Evolutionary conservation across 768 basidiomycete genomes (phyloP).

Genomic region (Podaxis sp.): DNA sequence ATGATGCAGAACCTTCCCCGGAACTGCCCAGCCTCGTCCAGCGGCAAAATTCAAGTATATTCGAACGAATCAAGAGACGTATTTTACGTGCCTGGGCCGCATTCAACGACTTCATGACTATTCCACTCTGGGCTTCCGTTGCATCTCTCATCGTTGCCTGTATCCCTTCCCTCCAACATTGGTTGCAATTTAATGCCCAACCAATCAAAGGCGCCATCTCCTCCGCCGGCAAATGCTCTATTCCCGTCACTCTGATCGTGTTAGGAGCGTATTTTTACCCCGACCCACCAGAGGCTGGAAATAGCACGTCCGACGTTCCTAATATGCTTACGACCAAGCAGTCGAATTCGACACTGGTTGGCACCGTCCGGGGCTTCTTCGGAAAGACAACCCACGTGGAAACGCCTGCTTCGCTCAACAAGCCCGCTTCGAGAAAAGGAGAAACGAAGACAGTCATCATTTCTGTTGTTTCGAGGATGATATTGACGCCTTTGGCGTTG

Average conservation of each 20-base stretch:
- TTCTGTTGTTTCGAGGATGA: constrained; percentile 80
- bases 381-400: neutral
- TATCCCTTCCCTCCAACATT: constrained; percentile 67
- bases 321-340: neutral
- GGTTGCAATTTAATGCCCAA: constrained; percentile 57
- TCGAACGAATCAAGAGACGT: constrained; percentile 18
- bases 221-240: constrained; percentile 69
- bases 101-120: constrained; percentile 79
- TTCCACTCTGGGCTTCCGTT: constrained; percentile 79
- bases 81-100: constrained; percentile 28
- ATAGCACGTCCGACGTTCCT: neutral
- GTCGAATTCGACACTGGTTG: neutral
- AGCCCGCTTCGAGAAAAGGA: constrained; percentile 32
- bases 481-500: constrained; percentile 74
- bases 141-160: constrained; percentile 75
- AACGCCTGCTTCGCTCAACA: neutral
- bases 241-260: constrained; percentile 87
- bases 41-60: constrained; percentile 12
- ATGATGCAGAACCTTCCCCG: constrained; percentile 19
- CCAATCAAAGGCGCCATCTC: constrained; percentile 67
- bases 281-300: constrained; percentile 20
- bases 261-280: constrained; percentile 89
- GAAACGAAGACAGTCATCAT: constrained; percentile 84
- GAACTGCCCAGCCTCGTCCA: constrained; percentile 9
- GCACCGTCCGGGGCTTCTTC: neutral